Evolutionary conservation across 2,329 filamentous ascomycete genomes (phyloP).

Genomic region (Clarireedia paspali): DNA sequence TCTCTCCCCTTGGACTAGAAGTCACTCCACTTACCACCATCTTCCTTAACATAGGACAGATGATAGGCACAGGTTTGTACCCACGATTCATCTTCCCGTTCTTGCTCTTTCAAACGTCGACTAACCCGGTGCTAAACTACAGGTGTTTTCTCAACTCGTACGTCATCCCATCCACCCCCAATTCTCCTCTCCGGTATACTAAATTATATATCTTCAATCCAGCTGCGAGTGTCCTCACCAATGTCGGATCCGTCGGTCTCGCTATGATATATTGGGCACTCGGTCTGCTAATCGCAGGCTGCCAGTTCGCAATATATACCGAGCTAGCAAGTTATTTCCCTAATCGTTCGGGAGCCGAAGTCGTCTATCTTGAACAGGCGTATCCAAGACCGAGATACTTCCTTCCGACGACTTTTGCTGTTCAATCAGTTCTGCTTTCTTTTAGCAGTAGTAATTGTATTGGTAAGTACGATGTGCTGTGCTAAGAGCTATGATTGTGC

Average conservation of each 20-base stretch:
- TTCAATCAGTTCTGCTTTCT: slow-evolving; percentile 54
- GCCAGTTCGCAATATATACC: slow-evolving; percentile 51
- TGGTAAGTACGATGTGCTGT: slow-evolving; percentile 19
- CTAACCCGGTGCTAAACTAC: neutral
- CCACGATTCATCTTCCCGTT: too few relatives aligned
- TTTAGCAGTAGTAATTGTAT: slow-evolving; percentile 61
- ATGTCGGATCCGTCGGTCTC: slow-evolving; percentile 55
- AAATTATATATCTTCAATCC: slow-evolving; percentile 33
- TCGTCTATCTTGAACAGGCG: slow-evolving; percentile 61
- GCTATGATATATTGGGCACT: slow-evolving; percentile 57
- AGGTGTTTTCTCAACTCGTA: slow-evolving; percentile 58
- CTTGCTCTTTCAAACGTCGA: too few relatives aligned
- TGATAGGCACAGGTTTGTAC: slow-evolving; percentile 44
- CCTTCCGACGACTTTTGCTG: slow-evolving; percentile 56
- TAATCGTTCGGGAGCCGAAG: slow-evolving; percentile 57
- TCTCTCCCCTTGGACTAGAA: slow-evolving; percentile 51
- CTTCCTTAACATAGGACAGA: slow-evolving; percentile 53
- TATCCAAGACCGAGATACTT: slow-evolving; percentile 57
- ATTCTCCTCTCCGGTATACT: neutral
- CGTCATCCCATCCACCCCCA: neutral
- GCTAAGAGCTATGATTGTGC: too few relatives aligned
- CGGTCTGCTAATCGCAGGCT: slow-evolving; percentile 49
- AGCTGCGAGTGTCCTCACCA: slow-evolving; percentile 51
- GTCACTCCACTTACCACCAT: slow-evolving; percentile 49
- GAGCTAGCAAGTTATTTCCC: slow-evolving; percentile 60